Evolutionary conservation across 139 green algal genomes (phyloP), one percentile per base, ranked within the genome.

Genomic region (Klebsormidium nitens): DNA sequence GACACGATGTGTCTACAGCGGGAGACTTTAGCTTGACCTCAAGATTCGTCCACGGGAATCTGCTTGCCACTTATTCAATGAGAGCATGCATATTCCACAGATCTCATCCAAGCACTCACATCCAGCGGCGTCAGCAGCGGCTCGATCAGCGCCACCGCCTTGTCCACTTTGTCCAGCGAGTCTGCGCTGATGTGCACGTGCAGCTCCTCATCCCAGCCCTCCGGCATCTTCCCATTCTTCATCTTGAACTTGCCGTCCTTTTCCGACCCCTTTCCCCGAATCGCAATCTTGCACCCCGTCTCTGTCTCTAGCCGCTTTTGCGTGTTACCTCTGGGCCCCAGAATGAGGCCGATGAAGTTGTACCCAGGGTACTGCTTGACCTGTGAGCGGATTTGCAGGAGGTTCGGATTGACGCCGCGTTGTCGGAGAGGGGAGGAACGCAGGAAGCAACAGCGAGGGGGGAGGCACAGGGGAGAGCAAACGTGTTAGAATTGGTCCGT

Each of bases 261-360:
- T 23, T 95, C 83, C 26, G 63, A 81, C n/a, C 91, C 91, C 62
- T 85, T 86, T 14, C 91, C 89, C 5, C 89, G 70, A 59, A 98
- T 95, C 11, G 91, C 90, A 65, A 98, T 97, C 78, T 94, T 95
- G 36, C 88, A 92, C 78, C 93, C 93, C 37, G 93, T 98, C 75
- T 98, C 93, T 49, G 84, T 81, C 79, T 97, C 83, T 90, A 98
- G 96, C n/a, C 90, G 82, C 83, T 97, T 98, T 76, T 98, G 93
- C 69, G 89, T 98, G 83, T 97, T 97, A 58, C 93, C 93, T 36
- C 93, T 86, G 3, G 93, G 93, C 8, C 93, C 93, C 17, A 98
- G 93, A 81, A 98, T 97, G 38, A 98, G 82, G 4, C 91, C 93
- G 36, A 98, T 95, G 83, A 97, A 98, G 80, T 97, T 98, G 85